phyloP scores from a whole-genome alignment of 1,284 basidiomycete genomes.

The Irpex sp. region DNA sequence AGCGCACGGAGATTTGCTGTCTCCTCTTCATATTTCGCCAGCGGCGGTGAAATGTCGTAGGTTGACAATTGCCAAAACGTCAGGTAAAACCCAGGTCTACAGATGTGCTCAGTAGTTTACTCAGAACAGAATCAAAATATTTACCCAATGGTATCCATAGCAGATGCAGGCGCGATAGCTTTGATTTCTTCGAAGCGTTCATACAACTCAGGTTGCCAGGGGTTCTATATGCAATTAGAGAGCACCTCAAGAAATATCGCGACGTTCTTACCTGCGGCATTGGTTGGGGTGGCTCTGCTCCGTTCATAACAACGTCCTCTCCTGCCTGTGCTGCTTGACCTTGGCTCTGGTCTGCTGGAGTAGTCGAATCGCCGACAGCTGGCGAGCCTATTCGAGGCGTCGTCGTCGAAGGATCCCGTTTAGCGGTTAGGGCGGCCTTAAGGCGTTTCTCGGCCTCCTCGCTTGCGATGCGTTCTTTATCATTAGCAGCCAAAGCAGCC shows the following conservation, averaged over 20 bases:
- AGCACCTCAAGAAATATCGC: background rate
- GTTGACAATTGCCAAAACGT: slow-evolving; percentile 95
- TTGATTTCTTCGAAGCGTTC: slow-evolving; percentile 69
- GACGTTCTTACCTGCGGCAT: slow-evolving; percentile 18
- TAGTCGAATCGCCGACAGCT: slow-evolving; percentile 32
- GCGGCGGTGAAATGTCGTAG: slow-evolving; percentile 80
- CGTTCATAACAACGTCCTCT: slow-evolving; percentile 54
- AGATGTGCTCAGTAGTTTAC: slow-evolving; percentile 5
- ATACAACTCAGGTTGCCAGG: slow-evolving; percentile 73
- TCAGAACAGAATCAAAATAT: too few species aligned
- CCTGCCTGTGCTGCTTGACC: slow-evolving; percentile 25
- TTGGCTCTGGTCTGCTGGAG: slow-evolving; percentile 25
- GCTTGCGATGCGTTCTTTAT: slow-evolving; percentile 61
- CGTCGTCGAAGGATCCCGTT: slow-evolving; percentile 60
- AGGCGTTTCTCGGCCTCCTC: slow-evolving; percentile 75
- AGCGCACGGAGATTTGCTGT: slow-evolving; percentile 51
- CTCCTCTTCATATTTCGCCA: slow-evolving; percentile 68
- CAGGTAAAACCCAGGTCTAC: slow-evolving; percentile 83
- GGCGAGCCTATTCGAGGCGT: slow-evolving; percentile 61
- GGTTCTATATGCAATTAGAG: slow-evolving; percentile 40
- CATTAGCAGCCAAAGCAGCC: slow-evolving; percentile 55
- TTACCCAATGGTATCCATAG: slow-evolving; percentile 70
- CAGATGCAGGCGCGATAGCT: slow-evolving; percentile 62
- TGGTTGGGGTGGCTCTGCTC: slow-evolving; percentile 14
- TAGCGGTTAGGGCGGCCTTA: slow-evolving; percentile 71